Evolutionary conservation across 441 rosid species (phyloP).

Genomic region (Viola pubescens): DNA sequence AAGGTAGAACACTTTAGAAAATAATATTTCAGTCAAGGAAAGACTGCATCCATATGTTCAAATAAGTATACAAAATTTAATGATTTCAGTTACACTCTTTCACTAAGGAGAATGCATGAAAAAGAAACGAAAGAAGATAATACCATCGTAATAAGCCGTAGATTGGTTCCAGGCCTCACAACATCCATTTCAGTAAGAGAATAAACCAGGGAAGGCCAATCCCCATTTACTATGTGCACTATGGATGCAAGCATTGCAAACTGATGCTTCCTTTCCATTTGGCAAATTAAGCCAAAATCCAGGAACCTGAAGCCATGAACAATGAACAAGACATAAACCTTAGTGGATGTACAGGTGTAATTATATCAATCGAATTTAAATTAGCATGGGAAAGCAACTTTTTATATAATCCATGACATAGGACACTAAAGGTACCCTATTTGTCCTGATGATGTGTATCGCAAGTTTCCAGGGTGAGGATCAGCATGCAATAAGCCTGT

Average conservation of each 20-base stretch:
- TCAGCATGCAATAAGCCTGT: slow-evolving; percentile 96
- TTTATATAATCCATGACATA: slow-evolving; percentile 14
- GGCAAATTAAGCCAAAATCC: slow-evolving; percentile 94
- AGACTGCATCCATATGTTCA: no score
- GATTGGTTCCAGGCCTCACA: slow-evolving; percentile 69
- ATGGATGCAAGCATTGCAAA: slow-evolving; percentile 92
- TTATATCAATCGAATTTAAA: slow-evolving; percentile 9
- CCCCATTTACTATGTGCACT: slow-evolving; percentile 89
- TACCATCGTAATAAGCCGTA: slow-evolving; percentile 68
- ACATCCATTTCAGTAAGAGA: slow-evolving; percentile 90
- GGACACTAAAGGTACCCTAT: slow-evolving; percentile 50
- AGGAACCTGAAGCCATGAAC: slow-evolving; percentile 52
- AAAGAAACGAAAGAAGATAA: slow-evolving; percentile 9
- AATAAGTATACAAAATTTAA: background rate
- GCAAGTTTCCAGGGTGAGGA: slow-evolving; percentile 97
- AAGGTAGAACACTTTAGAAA: slow-evolving; percentile 4
- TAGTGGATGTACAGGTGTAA: background rate
- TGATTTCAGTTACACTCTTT: slow-evolving; percentile 11
- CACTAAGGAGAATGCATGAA: slow-evolving; percentile 6
- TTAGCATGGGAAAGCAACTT: slow-evolving; percentile 11
- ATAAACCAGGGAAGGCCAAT: slow-evolving; percentile 74
- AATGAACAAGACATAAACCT: background rate
- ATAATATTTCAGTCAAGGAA: background rate
- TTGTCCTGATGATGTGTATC: slow-evolving; percentile 70
- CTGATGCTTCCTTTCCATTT: slow-evolving; percentile 87